These are phyloP conservation scores for Ambrosiella cleistominuta DNA, from an alignment of 2,329 filamentous ascomycete genomes.

Conservation along the genomic window DNA sequence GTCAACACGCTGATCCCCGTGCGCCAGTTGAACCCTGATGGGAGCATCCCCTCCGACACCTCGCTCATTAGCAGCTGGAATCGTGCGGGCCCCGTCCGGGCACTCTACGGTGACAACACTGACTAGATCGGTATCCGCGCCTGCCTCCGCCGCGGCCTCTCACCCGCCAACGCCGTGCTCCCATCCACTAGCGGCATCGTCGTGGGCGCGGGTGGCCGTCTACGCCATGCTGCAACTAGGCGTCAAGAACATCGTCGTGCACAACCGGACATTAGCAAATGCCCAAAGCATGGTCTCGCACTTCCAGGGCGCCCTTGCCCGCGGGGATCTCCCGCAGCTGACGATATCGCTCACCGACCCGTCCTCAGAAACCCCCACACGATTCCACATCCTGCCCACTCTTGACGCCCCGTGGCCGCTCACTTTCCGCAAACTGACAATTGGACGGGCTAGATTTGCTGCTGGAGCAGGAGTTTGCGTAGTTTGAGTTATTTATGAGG, in stretches of 20 bases:
- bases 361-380: slow-evolving; percentile 19
- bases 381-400: slow-evolving; percentile 40
- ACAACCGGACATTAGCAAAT: slow-evolving; percentile 51
- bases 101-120: slow-evolving; percentile 62
- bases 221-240: slow-evolving; percentile 66
- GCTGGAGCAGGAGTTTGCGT: slow-evolving; percentile 63
- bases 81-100: slow-evolving; percentile 46
- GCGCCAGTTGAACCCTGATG: slow-evolving; percentile 38
- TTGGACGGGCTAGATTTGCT: slow-evolving; percentile 64
- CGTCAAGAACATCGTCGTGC: slow-evolving; percentile 57
- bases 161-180: slow-evolving; percentile 50
- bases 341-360: neutral
- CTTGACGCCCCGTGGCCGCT: slow-evolving; percentile 47
- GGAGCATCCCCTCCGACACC: slow-evolving; percentile 32
- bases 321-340: slow-evolving; percentile 26
- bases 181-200: slow-evolving; percentile 38
- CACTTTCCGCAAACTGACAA: slow-evolving; percentile 45
- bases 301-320: slow-evolving; percentile 40
- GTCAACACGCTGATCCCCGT: slow-evolving; percentile 62
- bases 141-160: slow-evolving; percentile 53
- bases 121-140: slow-evolving; percentile 67
- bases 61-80: slow-evolving; percentile 25
- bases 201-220: slow-evolving; percentile 52
- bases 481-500: slow-evolving; percentile 68
- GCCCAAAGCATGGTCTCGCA: slow-evolving; percentile 51